phyloP scores from a whole-genome alignment of 179 eudicot species.

The Beta macrorhiza region DNA sequence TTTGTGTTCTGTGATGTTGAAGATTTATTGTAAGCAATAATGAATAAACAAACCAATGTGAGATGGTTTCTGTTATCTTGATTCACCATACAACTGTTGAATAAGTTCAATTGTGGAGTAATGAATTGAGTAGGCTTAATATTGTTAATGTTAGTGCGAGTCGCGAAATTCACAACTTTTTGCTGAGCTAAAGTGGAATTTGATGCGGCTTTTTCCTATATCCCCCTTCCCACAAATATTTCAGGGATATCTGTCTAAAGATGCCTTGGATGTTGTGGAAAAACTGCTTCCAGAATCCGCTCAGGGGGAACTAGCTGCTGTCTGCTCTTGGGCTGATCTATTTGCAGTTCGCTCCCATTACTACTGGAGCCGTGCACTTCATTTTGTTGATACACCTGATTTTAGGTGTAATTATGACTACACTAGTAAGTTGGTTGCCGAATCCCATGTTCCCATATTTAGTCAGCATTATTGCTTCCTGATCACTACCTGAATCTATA shows the following conservation, averaged over 20 bases:
- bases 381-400: conserved; percentile 93
- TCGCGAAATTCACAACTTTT: background rate
- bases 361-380: conserved; percentile 81
- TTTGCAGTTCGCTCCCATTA: conserved; percentile 58
- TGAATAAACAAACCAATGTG: background rate
- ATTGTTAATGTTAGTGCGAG: background rate
- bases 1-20: too few relatives aligned
- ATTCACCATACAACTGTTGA: background rate
- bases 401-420: conserved; percentile 85
- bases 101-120: background rate
- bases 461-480: background rate
- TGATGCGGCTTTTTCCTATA: background rate
- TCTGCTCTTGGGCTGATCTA: conserved; percentile 89
- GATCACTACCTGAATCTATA: background rate
- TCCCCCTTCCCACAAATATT: background rate
- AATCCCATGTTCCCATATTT: background rate
- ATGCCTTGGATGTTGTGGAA: conserved; percentile 65
- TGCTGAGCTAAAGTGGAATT: background rate
- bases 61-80: background rate
- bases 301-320: conserved; percentile 79
- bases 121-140: background rate
- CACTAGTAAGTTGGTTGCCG: conserved; percentile 52
- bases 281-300: conserved; percentile 71
- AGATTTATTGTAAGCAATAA: background rate
- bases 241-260: conserved; percentile 73